Base-by-base conservation (phyloP, 352 stramenopile genomes). In the Globisporangium ultimum region DNA sequence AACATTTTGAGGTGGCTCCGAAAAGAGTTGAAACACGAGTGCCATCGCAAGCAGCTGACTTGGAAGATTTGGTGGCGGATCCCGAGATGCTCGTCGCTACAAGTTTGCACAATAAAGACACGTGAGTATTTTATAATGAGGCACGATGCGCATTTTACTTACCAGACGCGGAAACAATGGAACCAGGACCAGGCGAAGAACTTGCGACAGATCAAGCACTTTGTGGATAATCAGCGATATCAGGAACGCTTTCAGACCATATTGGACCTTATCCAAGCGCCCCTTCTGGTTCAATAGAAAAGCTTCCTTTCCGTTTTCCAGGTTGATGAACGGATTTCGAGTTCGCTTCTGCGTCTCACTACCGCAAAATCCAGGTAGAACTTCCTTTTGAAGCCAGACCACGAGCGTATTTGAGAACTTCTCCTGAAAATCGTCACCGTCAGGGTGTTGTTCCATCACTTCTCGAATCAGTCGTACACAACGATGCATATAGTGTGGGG, bases 331-430 rank as follows among this genome's bases (percentile, higher is more conserved):
- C 20, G 85, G 84, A 51, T 95, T 95, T 15, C 71, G 80, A 17
- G 79, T 82, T n/a, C 78, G 78, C 52, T 90, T 64, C 24, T 84
- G 81, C 4, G 75, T 83, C 41, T 95, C 87, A 49, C 67, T 88
- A 15, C 87, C 87, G 51, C 78, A 80, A 48, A 95, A 95, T 3
- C 77, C 87, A 8, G 82, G 80, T 9, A 95, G 58, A 17, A 95
- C 87, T 63, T 95, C 87, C 50, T 93, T 93, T 51, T 95, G 82
- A 10, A 95, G 52, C 87, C 87, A 95, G 13, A 92, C 73, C 1
- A 94, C 78, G 5, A 95, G 60, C 2, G 83, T 93, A 51, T 94
- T 92, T 1, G 79, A 76, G 45, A 95, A 91, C 48, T 93, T 93
- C 41, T 91, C 80, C 55, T 86, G 80, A 32, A 93, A 93, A 46